Evolutionary conservation across 495 filamentous ascomycete species (phyloP).

Genomic region (Trichocladium antarcticum): DNA sequence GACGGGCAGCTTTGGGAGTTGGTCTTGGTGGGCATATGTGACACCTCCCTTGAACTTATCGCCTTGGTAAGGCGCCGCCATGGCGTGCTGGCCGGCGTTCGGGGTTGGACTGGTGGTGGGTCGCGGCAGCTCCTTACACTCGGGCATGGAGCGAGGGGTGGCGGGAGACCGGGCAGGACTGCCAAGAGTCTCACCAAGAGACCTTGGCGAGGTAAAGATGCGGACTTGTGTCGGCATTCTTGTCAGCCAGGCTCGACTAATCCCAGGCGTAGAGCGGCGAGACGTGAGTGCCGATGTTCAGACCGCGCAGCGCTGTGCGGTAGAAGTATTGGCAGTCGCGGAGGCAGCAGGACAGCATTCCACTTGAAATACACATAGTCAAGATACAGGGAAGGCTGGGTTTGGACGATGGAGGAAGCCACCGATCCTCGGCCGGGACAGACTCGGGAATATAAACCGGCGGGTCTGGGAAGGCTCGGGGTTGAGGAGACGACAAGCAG

Average conservation of each 20-base stretch:
- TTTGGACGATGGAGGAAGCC: background rate
- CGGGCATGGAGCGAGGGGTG: slow-evolving; percentile 23
- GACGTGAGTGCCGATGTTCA: slow-evolving; percentile 66
- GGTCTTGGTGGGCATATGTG: slow-evolving; percentile 82
- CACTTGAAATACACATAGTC: slow-evolving; percentile 30
- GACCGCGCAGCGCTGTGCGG: slow-evolving; percentile 70
- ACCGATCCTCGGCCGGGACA: slow-evolving; percentile 13
- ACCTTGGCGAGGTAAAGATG: slow-evolving; percentile 56
- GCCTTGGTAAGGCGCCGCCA: slow-evolving; percentile 28
- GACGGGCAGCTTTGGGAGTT: slow-evolving; percentile 83
- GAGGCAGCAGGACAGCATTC: slow-evolving; percentile 71
- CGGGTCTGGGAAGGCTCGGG: slow-evolving; percentile 1
- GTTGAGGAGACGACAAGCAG: background rate
- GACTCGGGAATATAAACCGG: slow-evolving; percentile 17
- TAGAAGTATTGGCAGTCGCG: slow-evolving; percentile 92
- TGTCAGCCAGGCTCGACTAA: slow-evolving; percentile 25
- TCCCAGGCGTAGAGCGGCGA: slow-evolving; percentile 61
- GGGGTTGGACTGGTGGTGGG: slow-evolving; percentile 19
- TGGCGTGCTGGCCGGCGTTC: slow-evolving; percentile 22
- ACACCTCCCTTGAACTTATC: slow-evolving; percentile 48
- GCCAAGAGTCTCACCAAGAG: slow-evolving; percentile 55
- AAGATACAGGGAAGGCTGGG: background rate
- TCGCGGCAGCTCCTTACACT: slow-evolving; percentile 21
- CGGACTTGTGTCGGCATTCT: slow-evolving; percentile 45
- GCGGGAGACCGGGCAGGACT: slow-evolving; percentile 24